phyloP scores from a whole-genome alignment of 2,329 filamentous ascomycete species.

The Botrytis cinerea region DNA sequence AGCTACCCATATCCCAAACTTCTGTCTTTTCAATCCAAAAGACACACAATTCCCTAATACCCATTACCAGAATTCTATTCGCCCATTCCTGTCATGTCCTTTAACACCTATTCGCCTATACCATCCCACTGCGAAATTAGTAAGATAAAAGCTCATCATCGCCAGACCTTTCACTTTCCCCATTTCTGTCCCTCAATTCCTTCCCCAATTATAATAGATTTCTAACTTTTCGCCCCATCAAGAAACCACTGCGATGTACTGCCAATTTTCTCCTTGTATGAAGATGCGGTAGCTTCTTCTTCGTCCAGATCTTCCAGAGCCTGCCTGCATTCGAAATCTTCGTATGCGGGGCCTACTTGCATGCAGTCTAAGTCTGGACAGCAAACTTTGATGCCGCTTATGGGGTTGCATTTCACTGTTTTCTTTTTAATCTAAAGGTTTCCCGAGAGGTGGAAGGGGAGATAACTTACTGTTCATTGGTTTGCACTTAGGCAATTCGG shows the following conservation, averaged over 20 bases:
- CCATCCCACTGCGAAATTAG: neutral
- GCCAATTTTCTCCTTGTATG: neutral
- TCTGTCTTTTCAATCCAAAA: neutral
- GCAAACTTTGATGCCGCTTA: neutral
- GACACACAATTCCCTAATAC: neutral
- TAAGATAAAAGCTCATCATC: neutral
- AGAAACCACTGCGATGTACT: neutral
- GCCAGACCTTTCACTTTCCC: neutral
- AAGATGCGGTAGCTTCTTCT: neutral
- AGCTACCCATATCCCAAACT: neutral
- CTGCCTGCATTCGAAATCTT: slow-evolving; percentile 3
- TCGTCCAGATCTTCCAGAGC: neutral
- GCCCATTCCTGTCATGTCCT: neutral
- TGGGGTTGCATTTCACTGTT: slow-evolving; percentile 10
- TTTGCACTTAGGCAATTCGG: slow-evolving; percentile 5
- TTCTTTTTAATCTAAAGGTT: neutral
- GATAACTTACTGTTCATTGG: neutral
- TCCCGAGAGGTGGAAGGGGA: neutral
- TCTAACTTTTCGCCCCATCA: neutral
- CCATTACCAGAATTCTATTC: neutral
- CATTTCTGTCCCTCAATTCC: neutral
- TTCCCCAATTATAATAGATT: neutral
- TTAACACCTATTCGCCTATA: no score
- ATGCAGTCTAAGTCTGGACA: neutral
- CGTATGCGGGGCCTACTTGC: slow-evolving; percentile 1